Evolutionary conservation across 306 rosid genomes (phyloP).

Genomic region (Glycine tomentella): DNA sequence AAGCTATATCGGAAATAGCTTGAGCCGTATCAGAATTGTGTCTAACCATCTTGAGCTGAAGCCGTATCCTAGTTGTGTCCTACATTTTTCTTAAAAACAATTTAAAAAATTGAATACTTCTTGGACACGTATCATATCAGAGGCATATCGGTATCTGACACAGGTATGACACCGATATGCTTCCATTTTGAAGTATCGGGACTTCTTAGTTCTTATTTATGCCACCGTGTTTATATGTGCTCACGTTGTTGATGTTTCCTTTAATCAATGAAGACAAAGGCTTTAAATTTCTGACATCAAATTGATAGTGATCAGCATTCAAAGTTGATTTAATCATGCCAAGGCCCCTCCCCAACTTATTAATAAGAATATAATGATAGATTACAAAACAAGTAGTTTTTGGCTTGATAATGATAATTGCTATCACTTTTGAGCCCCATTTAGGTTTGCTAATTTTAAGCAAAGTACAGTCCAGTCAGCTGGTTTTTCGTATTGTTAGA

Average conservation of each 20-base stretch:
- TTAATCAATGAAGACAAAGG: not conserved
- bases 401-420: not conserved
- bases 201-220: not conserved
- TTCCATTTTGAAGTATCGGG: too few species aligned
- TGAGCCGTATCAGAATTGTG: too few species aligned
- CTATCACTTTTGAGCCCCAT: not conserved
- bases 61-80: too few species aligned
- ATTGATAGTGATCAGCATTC: not conserved
- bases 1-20: too few species aligned
- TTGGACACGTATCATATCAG: too few species aligned
- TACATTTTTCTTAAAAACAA: too few species aligned
- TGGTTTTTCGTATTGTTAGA: not conserved
- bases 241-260: not conserved
- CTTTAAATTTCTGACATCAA: not conserved
- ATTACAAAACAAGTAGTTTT: conserved; percentile 3
- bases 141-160: too few species aligned
- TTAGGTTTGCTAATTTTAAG: not conserved
- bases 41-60: too few species aligned
- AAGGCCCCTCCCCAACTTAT: not conserved
- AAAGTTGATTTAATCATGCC: conserved; percentile 4
- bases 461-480: not conserved
- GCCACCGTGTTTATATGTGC: not conserved
- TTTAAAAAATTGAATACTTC: too few species aligned
- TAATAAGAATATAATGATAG: not conserved
- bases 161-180: too few species aligned